Base-by-base conservation (phyloP, 2,329 filamentous ascomycete species). In the Trichoderma citrinoviride region DNA sequence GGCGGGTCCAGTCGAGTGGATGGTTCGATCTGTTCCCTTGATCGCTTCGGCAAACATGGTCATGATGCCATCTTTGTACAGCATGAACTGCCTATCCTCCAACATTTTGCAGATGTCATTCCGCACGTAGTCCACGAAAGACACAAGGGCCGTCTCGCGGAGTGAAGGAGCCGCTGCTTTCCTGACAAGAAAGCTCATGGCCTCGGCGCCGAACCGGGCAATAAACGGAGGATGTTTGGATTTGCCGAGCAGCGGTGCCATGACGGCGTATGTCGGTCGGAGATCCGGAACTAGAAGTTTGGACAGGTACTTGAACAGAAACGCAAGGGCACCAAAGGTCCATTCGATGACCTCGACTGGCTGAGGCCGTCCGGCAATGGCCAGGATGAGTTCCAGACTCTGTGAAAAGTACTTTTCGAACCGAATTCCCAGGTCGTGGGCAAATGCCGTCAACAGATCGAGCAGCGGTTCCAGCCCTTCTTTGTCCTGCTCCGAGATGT, bases 291-390 rank as follows among this genome's bases (percentile, higher is more conserved):
- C 90, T 23, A 99, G 79, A 0, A 98, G 84, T 68, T 92, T 88
- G 2, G 93, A 96, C 5, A 99, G 85, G 73, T 98, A 98, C 75
- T 99, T 99, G 85, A 99, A 97, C 46, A 98, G 82, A 82, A 96
- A 99, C 52, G 95, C 93, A 64, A 99, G 82, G 70, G 92, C 93
- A 14, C 90, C 92, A 78, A 99, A 99, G 57, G 92, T 94, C 93
- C 94, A 98, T 79, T 99, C 95, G 57, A 98, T 91, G n/a, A 96
- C 93, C 68, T 93, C 91, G 27, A 91, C 88, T 72, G 91, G 90
- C 64, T 90, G 84, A 61, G 91, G 87, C 71, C 87, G 90, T 61
- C 88, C 88, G 12, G 93, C 93, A 68, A 98, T 85, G 17, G 87
- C 86, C 44, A 91, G 86, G 62, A 99, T 87, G 61, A 96, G 81